Conservation (phyloP, 495 filamentous ascomycete genomes). For the Chaetomium cochliodes region DNA sequence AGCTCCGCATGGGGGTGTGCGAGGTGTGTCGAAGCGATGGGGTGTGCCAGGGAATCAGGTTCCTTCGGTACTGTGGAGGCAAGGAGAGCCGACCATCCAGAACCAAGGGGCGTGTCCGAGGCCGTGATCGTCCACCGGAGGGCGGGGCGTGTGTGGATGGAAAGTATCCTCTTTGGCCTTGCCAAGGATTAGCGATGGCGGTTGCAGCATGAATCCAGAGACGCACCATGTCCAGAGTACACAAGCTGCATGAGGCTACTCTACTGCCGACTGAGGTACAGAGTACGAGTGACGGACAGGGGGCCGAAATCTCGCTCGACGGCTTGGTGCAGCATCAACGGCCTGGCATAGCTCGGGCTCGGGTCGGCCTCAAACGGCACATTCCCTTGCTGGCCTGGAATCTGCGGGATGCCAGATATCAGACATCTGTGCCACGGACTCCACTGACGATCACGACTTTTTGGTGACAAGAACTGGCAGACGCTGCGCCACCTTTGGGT, state of each 20-base stretch:
- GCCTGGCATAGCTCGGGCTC: constrained; percentile 7
- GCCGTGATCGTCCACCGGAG: not conserved
- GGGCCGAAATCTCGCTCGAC: not conserved
- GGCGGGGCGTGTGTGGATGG: not conserved
- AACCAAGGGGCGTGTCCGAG: constrained; percentile 4
- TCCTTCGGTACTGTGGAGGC: not conserved
- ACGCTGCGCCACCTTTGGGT: constrained; percentile 1
- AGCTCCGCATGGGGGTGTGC: not conserved
- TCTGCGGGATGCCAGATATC: constrained; percentile 8
- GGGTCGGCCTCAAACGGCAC: constrained; percentile 12
- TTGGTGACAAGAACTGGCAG: not conserved
- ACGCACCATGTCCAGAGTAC: too few species aligned
- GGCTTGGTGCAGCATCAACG: constrained; percentile 3
- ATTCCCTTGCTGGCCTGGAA: constrained; percentile 10
- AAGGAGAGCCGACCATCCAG: not conserved
- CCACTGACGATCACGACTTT: constrained; percentile 12
- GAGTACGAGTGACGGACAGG: not conserved
- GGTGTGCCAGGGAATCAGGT: not conserved
- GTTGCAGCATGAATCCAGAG: not conserved
- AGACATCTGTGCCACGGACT: constrained; percentile 8
- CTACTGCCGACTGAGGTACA: not conserved
- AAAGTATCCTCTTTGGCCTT: not conserved
- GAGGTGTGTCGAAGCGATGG: not conserved
- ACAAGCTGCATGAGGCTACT: too few species aligned
- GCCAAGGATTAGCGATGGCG: constrained; percentile 3